These are phyloP conservation scores for Bolboschoenoplectus hybrid DNA, from an alignment of 202 grass and related monocot species.

Conservation along the genomic window DNA sequence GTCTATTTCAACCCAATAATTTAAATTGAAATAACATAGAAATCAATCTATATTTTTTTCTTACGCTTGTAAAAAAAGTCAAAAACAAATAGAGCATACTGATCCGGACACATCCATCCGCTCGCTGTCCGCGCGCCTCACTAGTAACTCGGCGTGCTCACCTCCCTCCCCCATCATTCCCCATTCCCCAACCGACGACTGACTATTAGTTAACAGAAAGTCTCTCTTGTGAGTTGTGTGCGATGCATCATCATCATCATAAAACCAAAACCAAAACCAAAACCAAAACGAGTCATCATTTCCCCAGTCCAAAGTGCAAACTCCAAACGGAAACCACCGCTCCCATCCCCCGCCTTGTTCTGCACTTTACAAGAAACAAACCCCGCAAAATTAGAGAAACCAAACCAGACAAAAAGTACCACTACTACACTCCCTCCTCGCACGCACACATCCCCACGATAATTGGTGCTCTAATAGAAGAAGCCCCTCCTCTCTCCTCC, in stretches of 20 bases:
- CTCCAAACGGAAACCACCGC: not conserved
- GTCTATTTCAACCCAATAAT: no score
- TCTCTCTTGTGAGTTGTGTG: not conserved
- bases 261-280: not conserved
- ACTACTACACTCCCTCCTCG: not conserved
- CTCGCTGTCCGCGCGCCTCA: not conserved
- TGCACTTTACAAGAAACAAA: not conserved
- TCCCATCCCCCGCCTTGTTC: not conserved
- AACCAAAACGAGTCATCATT: not conserved
- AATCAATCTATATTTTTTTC: no score
- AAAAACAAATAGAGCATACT: no score
- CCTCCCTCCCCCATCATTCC: not conserved
- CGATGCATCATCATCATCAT: not conserved
- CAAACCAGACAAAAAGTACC: slow-evolving; percentile 12
- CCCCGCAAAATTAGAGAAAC: not conserved
- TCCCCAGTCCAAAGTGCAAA: not conserved
- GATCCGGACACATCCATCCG: not conserved
- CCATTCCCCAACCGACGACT: slow-evolving; percentile 1
- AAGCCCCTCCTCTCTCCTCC: slow-evolving; percentile 49
- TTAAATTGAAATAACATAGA: no score
- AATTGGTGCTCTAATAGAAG: slow-evolving; percentile 43
- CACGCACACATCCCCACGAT: not conserved
- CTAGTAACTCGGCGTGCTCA: not conserved
- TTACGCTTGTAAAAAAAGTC: no score
- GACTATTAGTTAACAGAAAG: not conserved